Base-by-base conservation (phyloP, 2,329 filamentous ascomycete species). In the Teratosphaeriaceae sp. region DNA sequence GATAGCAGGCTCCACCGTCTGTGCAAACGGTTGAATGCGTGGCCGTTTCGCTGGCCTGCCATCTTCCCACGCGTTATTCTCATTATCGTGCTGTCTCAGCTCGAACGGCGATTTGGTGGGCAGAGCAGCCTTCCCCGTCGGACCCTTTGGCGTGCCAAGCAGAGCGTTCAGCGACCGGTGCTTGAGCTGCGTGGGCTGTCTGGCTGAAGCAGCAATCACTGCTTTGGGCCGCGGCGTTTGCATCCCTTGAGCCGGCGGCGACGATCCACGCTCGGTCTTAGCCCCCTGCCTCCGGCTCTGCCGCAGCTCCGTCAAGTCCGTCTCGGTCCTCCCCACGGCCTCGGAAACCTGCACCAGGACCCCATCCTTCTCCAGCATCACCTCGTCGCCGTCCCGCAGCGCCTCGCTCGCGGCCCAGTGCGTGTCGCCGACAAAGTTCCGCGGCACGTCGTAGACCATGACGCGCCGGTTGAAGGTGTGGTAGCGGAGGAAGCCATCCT, bases 381-480 rank as follows among this genome's bases (percentile, higher is more conserved):
- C 62, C 63, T 95, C 88, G 48, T 94, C 86, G 5, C 88, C 89
- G 46, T 92, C 85, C 24, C 78, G 77, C 18, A 95, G 68, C n/a
- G 77, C 75, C 27, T 74, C 75, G 40, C 77, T 75, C 35, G 80
- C 74, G 33, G 80, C 79, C 82, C 85, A 92, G 65, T 95, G 87
- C 23, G 80, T 79, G 61, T 95, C 89, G 2, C 88, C 89, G 21
- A 96, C 75, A 51, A 83, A 87, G 60, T 89, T 87, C 0, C 85
- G 80, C 2, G 78, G 71, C 36, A 86, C 80, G 62, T 95, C 88
- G 56, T 92, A 90, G 5, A 94, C 85, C 86, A 96, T 94, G 46
- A 92, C 72, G 3, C 87, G 80, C 59, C 82, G 86, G 68, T 96
- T 96, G 76, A 94, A 95, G 1, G 85, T 84, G 60, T 96, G 89